Evolutionary conservation across 2,329 filamentous ascomycete genomes (phyloP), one percentile per base, ranked within the genome.

Genomic region (Dryadomyces quercivorus): DNA sequence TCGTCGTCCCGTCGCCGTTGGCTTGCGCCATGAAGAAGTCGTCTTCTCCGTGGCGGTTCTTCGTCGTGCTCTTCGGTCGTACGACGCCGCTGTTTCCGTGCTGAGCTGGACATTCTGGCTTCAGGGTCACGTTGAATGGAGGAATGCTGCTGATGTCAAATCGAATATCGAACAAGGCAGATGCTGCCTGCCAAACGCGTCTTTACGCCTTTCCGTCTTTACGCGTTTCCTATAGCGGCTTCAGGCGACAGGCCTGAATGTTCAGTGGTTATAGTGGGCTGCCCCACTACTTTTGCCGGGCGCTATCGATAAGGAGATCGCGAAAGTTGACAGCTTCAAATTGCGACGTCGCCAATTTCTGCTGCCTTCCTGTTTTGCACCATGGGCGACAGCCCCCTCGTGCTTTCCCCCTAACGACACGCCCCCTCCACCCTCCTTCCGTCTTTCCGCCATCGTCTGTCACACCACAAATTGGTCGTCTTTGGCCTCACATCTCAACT

Each of bases 311-410:
- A 51, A 43, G 20, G 7, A 42, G 21, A 42, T 43, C 36, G 38
- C 36, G 38, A 51, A 42, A 51, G 18, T 51, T 22, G 49, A 51
- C 49, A 51, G 36, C 34, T 50, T 34, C 49, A 51, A 50, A 42
- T 31, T 31, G 38, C 49, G 21, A 51, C 36, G 16, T n/a, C 5
- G 3, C 48, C 9, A 13, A 16, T 43, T 26, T 5, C 5, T 18
- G 18, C 34, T 21, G 34, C 12, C 36, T 43, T 51, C 36, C 49
- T 10, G 13, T 4, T 16, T 5, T 21, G 20, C 34, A 20, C 8
- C 47, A 38, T 38, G 36, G 36, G 38, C 38, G 36, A 31, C 34
- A 26, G 36, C 36, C 36, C 36, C 26, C 36, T 31, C 49, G 38
- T 26, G 10, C 38, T 12, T 51, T 51, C 15, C 13, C 5, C n/a